phyloP scores from a whole-genome alignment of 768 basidiomycete genomes.

The Suillus sp. region DNA sequence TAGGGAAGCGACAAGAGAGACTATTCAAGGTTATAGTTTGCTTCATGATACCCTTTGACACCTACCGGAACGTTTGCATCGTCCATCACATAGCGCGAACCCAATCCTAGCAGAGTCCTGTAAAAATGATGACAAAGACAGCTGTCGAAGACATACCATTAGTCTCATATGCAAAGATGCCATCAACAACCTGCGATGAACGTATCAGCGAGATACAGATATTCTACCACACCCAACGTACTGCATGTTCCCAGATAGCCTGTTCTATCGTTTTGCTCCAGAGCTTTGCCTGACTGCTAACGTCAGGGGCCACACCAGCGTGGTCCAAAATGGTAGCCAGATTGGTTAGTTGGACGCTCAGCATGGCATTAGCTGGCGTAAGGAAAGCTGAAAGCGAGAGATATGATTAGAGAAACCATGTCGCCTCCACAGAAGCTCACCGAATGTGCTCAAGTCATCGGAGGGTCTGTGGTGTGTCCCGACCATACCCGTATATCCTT shows the following conservation, averaged over 20 bases:
- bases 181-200: slow-evolving; percentile 52
- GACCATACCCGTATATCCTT: slow-evolving; percentile 70
- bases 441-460: slow-evolving; percentile 70
- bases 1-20: slow-evolving; percentile 80
- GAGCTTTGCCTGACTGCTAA: slow-evolving; percentile 53
- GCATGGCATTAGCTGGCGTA: slow-evolving; percentile 81
- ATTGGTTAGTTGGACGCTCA: slow-evolving; percentile 69
- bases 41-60: background rate
- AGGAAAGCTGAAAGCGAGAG: slow-evolving; percentile 55
- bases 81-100: slow-evolving; percentile 78
- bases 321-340: slow-evolving; percentile 61
- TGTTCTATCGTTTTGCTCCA: slow-evolving; percentile 61
- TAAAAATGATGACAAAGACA: background rate
- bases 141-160: slow-evolving; percentile 48
- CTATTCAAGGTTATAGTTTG: slow-evolving; percentile 35
- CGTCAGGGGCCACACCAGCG: slow-evolving; percentile 46
- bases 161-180: slow-evolving; percentile 76
- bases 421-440: slow-evolving; percentile 37
- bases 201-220: slow-evolving; percentile 6
- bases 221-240: slow-evolving; percentile 28
- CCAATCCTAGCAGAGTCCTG: slow-evolving; percentile 47
- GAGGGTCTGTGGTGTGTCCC: slow-evolving; percentile 79
- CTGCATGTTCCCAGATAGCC: slow-evolving; percentile 65
- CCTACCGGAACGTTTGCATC: slow-evolving; percentile 83
- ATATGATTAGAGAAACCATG: slow-evolving; percentile 5